Conservation (phyloP, 1,284 basidiomycete genomes). For the Malassezia globosa region DNA sequence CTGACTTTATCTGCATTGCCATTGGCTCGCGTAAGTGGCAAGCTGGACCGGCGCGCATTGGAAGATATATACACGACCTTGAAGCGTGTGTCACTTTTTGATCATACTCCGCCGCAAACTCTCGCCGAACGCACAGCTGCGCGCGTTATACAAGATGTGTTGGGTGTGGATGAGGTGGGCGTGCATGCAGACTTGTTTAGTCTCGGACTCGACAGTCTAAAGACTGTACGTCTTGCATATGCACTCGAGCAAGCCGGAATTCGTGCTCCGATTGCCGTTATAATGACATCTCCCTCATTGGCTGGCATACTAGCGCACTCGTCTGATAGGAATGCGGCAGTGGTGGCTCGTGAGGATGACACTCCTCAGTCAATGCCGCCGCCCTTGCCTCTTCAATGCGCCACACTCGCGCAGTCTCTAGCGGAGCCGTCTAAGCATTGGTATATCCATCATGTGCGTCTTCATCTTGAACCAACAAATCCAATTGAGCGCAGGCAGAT, state of each 20-base stretch:
- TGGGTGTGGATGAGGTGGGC: not conserved
- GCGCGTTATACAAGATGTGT: not conserved
- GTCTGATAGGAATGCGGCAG: too few species aligned
- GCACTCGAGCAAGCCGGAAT: constrained; percentile 22
- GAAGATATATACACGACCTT: constrained; percentile 17
- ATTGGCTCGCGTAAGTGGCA: constrained; percentile 33
- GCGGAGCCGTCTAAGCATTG: constrained; percentile 16
- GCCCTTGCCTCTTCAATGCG: constrained; percentile 33
- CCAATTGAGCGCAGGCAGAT: constrained; percentile 5
- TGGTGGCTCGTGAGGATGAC: not conserved
- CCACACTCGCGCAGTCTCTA: constrained; percentile 26
- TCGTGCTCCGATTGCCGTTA: constrained; percentile 18
- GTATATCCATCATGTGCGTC: constrained; percentile 28
- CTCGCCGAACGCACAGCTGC: constrained; percentile 18
- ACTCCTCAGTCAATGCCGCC: constrained; percentile 9
- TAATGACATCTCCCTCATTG: constrained; percentile 27
- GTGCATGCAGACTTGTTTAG: constrained; percentile 26
- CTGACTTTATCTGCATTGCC: constrained; percentile 26
- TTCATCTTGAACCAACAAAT: constrained; percentile 14
- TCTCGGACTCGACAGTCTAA: constrained; percentile 36
- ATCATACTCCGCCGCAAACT: not conserved
- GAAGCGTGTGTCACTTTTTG: not conserved
- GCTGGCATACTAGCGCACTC: constrained; percentile 20
- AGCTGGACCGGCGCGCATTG: constrained; percentile 26
- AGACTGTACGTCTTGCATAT: constrained; percentile 27